phyloP scores from a whole-genome alignment of 768 basidiomycete species.

The Mycena floridula region DNA sequence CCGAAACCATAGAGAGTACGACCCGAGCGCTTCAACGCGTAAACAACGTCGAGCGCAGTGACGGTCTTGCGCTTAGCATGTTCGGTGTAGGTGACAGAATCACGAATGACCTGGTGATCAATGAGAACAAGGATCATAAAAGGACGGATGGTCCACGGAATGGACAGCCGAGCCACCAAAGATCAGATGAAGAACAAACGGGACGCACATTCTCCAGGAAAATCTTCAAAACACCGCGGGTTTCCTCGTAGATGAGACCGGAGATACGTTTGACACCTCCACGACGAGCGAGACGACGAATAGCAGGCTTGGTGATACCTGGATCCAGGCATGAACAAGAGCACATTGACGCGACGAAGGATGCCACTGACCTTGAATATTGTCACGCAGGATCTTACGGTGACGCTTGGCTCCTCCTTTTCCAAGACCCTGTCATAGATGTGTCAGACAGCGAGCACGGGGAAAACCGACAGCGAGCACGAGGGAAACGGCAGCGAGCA shows the following conservation, averaged over 20 bases:
- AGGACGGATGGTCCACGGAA: too few species aligned
- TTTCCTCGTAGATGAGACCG: constrained; percentile 67
- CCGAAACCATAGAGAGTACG: constrained; percentile 61
- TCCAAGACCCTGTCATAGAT: constrained; percentile 46
- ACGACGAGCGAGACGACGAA: constrained; percentile 71
- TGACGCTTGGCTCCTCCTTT: constrained; percentile 32
- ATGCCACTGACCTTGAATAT: constrained; percentile 38
- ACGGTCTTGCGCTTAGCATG: constrained; percentile 69
- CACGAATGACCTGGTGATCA: constrained; percentile 42
- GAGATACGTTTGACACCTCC: constrained; percentile 75
- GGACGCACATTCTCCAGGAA: constrained; percentile 52
- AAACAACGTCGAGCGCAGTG: constrained; percentile 59
- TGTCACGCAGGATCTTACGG: constrained; percentile 65
- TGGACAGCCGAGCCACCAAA: too few species aligned
- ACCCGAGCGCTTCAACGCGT: constrained; percentile 43
- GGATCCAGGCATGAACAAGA: too few species aligned
- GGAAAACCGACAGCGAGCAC: not conserved
- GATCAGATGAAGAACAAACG: too few species aligned
- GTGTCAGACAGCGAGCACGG: not conserved
- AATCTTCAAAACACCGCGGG: constrained; percentile 64
- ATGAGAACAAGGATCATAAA: not conserved
- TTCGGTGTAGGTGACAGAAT: constrained; percentile 73
- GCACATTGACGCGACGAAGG: constrained; percentile 27
- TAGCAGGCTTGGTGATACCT: constrained; percentile 35
- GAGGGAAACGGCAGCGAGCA: not conserved